Base-by-base conservation (phyloP, 2,329 filamentous ascomycete genomes). In the Penicillium brasilianum region DNA sequence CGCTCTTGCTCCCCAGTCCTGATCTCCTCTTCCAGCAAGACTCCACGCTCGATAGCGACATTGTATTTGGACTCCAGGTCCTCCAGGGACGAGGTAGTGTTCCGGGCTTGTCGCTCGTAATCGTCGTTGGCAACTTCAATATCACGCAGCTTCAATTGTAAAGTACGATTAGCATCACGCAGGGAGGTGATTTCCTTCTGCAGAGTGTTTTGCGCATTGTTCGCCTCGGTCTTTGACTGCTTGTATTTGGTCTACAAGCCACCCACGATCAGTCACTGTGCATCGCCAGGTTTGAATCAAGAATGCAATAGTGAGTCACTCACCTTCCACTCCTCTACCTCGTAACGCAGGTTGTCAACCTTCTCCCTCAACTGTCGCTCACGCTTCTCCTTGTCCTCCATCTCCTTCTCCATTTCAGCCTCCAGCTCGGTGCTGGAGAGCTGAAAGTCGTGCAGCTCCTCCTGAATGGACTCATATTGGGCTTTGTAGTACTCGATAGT, bases 251-350 rank as follows among this genome's bases (percentile, higher is more conserved):
- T 88, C 93, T 97, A 68, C 51, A 61, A 14, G 37, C 55, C 32
- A 41, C 28, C 28, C 30, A 25, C 7, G 36, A 58, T 69, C 43
- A 67, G 65, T 48, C 20, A 25, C 37, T 32, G 44, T 36, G 48
- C 50, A 14, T 58, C 36, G 28, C 28, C 36, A 34, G 25, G 37
- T 13, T 25, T 49, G 25, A 18, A 44, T 11, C 41, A 37, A 44
- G 51, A 41, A 49, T 48, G 32, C 9, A 39, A n/a, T 18, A 36
- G 41, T 67, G 77, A n/a, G 4, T 48, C 44, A 39, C 50, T 28
- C 82, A 94, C 93, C 88, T 98, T 98, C 95, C 95, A 99, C 80
- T 99, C 95, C 60, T 98, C 93, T 0, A 95, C 93, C 77, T 98
- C 93, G 73, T 92, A 99, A 53, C 85, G 87, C 65, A 96, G 78